Evolutionary conservation across 2,329 filamentous ascomycete genomes (phyloP), one percentile per base, ranked within the genome.

Genomic region (Helicocarpus griseus): DNA sequence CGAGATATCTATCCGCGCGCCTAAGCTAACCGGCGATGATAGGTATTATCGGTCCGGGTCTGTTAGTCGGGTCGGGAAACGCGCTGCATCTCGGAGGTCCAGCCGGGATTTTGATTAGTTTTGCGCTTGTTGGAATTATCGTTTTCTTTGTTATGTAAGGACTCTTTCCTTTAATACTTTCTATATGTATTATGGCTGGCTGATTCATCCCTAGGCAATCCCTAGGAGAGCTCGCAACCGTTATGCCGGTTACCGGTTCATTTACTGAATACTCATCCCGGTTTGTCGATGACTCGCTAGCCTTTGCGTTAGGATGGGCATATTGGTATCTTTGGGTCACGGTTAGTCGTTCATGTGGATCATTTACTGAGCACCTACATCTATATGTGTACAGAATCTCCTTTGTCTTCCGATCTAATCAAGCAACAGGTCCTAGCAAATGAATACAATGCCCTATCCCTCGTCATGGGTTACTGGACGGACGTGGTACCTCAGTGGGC

Each of bases 21-120:
- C 14, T n/a, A 11, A 24, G 22, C 22, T 19, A 48, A 21, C 22
- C 49, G 51, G 69, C 70, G 65, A 63, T 65, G n/a, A 64, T 69
- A 60, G 75, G 76, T 9, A 79, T 78, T 53, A 79, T 79, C 54
- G 86, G 86, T 0, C 84, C 86, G 3, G 86, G 86, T 21, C 71
- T 89, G 38, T 75, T 89, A 2, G 81, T 89, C 50, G 86, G 85
- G 14, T 78, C 83, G 2, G 86, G 86, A 33, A 80, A 82, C 44
- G 86, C 86, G 0, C 70, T 90, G 22, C 73, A 78, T 11, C 78
- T 75, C 39, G 85, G 85, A 51, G 86, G 86, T 0, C 86, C 86
- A 14, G 86, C 83, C 0, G 81, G 84, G 0, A 68, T 88, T 46
- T 65, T 89, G 33, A 87, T 89, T 61, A 85, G 85, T 1, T 90